A percentile compares a stretch with the other conserved stretches of the same genome.
Conservation (phyloP, 331 rosid genomes). For the Arachis monticola region DNA sequence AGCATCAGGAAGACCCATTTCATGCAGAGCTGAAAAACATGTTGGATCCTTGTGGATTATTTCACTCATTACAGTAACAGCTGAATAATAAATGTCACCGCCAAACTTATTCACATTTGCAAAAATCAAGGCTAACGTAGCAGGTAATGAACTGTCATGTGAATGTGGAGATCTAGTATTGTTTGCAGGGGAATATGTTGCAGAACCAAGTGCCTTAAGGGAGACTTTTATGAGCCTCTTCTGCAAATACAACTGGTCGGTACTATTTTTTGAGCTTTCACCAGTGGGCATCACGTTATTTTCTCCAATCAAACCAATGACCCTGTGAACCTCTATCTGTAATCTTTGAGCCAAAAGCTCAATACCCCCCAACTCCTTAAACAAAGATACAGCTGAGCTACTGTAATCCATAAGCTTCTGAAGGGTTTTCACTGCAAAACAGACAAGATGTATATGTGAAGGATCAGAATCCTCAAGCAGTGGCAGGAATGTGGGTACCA, state of each 20-base stretch:
- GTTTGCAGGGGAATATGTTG: slow-evolving; percentile 85
- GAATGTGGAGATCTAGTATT: slow-evolving; percentile 76
- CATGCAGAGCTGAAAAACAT: slow-evolving; percentile 80
- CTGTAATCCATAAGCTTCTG: too few relatives aligned
- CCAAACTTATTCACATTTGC: slow-evolving; percentile 84
- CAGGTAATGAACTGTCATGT: slow-evolving; percentile 75
- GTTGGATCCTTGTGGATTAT: slow-evolving; percentile 98
- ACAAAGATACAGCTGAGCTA: too few relatives aligned
- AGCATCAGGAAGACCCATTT: slow-evolving; percentile 96
- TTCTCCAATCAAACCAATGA: slow-evolving; percentile 66
- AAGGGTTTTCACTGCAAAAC: slow-evolving; percentile 54
- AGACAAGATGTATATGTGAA: slow-evolving; percentile 87
- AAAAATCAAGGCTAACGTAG: slow-evolving; percentile 71
- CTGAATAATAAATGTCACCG: slow-evolving; percentile 46
- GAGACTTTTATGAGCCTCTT: slow-evolving; percentile 93
- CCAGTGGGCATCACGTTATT: slow-evolving; percentile 61
- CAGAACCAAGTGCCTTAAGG: slow-evolving; percentile 95
- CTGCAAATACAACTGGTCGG: slow-evolving; percentile 77
- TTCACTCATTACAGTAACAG: slow-evolving; percentile 99
- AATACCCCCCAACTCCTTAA: slow-evolving; percentile 47
- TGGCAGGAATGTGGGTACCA: slow-evolving; percentile 98
- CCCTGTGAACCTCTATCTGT: slow-evolving; percentile 84
- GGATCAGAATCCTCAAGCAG: slow-evolving; percentile 95
- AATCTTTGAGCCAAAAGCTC: slow-evolving; percentile 94
- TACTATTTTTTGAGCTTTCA: slow-evolving; percentile 71